Evolutionary conservation across 2,329 filamentous ascomycete genomes (phyloP).

Genomic region (Blastomyces percursus): DNA sequence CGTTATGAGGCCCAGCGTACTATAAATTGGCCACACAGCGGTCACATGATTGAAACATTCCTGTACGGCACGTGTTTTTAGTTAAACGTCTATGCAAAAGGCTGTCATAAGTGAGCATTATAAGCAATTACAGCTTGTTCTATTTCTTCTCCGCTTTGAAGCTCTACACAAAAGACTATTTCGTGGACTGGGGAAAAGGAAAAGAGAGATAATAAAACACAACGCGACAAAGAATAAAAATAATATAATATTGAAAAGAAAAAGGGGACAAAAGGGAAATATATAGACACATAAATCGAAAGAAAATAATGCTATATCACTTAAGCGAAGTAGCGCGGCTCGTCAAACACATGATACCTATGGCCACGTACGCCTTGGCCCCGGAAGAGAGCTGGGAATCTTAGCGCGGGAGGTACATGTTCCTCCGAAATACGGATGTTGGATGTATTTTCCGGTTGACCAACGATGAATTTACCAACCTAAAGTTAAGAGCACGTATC

Average conservation of each 20-base stretch:
- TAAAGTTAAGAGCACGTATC: constrained; percentile 21
- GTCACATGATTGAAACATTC: neutral
- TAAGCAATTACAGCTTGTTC: neutral
- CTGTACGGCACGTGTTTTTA: too few relatives aligned
- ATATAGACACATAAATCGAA: neutral
- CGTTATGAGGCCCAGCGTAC: neutral
- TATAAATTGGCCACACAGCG: neutral
- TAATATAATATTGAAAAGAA: constrained; percentile 11
- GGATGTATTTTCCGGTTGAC: constrained; percentile 50
- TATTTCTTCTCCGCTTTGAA: neutral
- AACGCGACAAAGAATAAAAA: neutral
- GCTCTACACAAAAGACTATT: neutral
- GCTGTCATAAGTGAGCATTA: neutral
- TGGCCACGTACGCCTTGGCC: constrained; percentile 82
- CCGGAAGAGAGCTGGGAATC: constrained; percentile 75
- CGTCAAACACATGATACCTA: constrained; percentile 87
- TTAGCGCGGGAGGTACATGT: constrained; percentile 62
- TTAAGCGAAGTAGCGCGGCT: constrained; percentile 58
- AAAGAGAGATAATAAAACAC: neutral
- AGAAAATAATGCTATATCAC: constrained; percentile 15
- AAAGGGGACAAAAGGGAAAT: neutral
- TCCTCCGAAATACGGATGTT: constrained; percentile 58
- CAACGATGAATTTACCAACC: constrained; percentile 86
- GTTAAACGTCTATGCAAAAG: too few relatives aligned
- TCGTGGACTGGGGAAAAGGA: neutral